Evolutionary conservation across 768 basidiomycete genomes (phyloP), one percentile per base, ranked within the genome.

Genomic region (Pleurotus cornucopiae): DNA sequence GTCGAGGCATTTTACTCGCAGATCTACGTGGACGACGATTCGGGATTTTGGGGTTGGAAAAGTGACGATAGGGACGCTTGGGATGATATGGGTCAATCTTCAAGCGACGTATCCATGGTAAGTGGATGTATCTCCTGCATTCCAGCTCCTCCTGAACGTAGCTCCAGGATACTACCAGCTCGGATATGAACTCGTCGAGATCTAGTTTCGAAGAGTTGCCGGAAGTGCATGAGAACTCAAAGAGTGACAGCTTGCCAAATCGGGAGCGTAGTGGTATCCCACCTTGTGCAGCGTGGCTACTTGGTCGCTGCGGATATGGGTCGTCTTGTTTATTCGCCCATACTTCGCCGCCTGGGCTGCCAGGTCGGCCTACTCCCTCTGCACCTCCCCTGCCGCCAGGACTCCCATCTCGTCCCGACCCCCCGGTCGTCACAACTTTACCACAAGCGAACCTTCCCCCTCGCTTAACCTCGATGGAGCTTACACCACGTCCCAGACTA

Each of bases 41-140:
- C 51, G 13, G 51, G 51, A 9, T 52, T 52, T 23, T 52, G 51
- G 51, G 51, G 51, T 16, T 52, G 51, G 51, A 52, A 40, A 23
- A 7, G 20, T 11, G 51, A 20, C n/a, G 25, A 43, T 40, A 34
- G 30, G 30, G 51, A 41, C 41, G 14, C 51, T 13, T 52, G 51
- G 51, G 51, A 52, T 41, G 51, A 41, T 25, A 52, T 39, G 5
- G 51, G 26, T 4, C 38, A 39, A 23, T 52, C 51, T 20, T 40
- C 34, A 13, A 40, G n/a, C 7, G 34, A 40, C 13, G 38, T 18
- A 18, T 52, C 51, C 46, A 47, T 20, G 16, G 46, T 52, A 26
- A 18, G 51, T n/a, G 11, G 30, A 14, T 49, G 13, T 16, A 6
- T 49, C 14, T 6, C 14, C 13, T 30, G 30, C 25, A 49, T 16